Percentiles rank a stretch among this genome's conserved stretches.
Conservation (phyloP, 1,139 yeast species). For the Debaryomyces fabryi region DNA sequence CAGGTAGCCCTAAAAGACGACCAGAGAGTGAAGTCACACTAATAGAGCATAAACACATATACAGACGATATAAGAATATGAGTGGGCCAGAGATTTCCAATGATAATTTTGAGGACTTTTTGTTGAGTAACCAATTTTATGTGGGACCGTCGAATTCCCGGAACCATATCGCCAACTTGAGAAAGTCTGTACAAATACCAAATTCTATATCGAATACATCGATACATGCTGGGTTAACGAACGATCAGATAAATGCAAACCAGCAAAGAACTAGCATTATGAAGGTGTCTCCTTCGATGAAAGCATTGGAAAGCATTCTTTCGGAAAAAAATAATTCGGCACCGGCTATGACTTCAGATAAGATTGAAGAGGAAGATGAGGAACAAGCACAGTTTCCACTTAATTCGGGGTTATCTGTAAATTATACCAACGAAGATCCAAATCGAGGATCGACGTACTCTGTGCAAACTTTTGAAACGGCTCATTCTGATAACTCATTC, state of each 20-base stretch:
- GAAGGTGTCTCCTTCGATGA: constrained; percentile 56
- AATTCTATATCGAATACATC: constrained; percentile 40
- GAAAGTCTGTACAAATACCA: constrained; percentile 52
- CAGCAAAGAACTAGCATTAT: constrained; percentile 36
- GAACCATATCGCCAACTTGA: constrained; percentile 48
- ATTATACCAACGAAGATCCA: constrained; percentile 9
- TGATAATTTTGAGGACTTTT: constrained; percentile 19
- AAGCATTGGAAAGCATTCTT: constrained; percentile 52
- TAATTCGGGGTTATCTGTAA: constrained; percentile 10
- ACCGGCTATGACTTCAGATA: constrained; percentile 6
- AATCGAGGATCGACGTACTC: constrained; percentile 23
- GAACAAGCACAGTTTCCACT: constrained; percentile 13
- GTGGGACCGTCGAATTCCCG: constrained; percentile 16
- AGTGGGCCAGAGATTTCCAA: not conserved
- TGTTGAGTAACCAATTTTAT: constrained; percentile 22
- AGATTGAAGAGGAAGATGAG: constrained; percentile 31
- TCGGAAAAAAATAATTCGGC: constrained; percentile 26
- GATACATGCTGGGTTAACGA: constrained; percentile 21
- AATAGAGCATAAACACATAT: not conserved
- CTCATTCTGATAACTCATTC: constrained; percentile 21
- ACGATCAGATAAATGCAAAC: not conserved
- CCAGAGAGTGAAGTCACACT: not conserved
- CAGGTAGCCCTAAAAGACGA: not conserved
- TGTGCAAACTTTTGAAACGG: constrained; percentile 35
- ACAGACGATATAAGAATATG: not conserved